phyloP scores from a whole-genome alignment of 2,329 filamentous ascomycete species.

The Pseudofabraea citricarpa region DNA sequence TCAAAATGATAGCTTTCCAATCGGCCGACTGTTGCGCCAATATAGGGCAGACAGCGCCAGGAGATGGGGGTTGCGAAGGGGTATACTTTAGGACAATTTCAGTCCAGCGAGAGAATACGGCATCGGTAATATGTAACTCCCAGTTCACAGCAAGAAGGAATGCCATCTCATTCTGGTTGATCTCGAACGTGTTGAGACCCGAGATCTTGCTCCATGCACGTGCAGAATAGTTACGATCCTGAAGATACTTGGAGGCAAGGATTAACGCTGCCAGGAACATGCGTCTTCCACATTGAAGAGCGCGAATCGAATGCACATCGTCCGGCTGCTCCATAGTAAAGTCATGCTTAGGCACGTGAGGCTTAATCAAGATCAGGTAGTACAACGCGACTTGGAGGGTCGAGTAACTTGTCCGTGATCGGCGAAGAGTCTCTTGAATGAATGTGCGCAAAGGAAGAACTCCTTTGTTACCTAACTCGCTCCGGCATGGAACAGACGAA shows the following conservation, averaged over 20 bases:
- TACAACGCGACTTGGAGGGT: constrained; percentile 95
- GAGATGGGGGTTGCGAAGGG: constrained; percentile 47
- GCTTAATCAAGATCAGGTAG: constrained; percentile 91
- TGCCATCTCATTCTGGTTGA: constrained; percentile 93
- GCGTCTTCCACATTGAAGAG: constrained; percentile 89
- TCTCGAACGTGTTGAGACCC: constrained; percentile 86
- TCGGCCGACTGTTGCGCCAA: constrained; percentile 30
- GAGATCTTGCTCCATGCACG: constrained; percentile 99
- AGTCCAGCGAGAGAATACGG: constrained; percentile 87
- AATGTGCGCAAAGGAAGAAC: constrained; percentile 90
- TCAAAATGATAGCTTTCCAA: constrained; percentile 55
- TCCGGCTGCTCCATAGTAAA: constrained; percentile 82
- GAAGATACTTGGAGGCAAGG: constrained; percentile 93
- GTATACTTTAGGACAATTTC: constrained; percentile 85
- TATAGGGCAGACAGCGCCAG: constrained; percentile 31
- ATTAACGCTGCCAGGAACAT: constrained; percentile 97
- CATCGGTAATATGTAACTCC: constrained; percentile 89
- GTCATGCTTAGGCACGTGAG: constrained; percentile 76
- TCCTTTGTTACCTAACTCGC: constrained; percentile 66
- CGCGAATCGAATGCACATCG: constrained; percentile 67
- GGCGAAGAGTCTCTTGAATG: constrained; percentile 92
- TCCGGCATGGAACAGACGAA: constrained; percentile 73
- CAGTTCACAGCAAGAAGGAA: constrained; percentile 89
- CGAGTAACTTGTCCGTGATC: constrained; percentile 95
- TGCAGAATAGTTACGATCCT: constrained; percentile 96